Conservation (phyloP, 805 yeast species). For the Ogataea degrootiae region DNA sequence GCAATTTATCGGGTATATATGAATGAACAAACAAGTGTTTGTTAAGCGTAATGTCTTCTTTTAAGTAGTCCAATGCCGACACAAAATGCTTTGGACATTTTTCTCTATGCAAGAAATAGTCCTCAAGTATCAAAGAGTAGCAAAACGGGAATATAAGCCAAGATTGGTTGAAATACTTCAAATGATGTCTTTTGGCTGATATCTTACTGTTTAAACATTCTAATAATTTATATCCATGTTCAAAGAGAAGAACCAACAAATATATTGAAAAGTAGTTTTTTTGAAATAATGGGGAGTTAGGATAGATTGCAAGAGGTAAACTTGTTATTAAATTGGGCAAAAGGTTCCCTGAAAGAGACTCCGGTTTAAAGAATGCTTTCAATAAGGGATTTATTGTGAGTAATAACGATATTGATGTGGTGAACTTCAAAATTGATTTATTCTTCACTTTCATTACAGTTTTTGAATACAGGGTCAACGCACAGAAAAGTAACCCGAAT, state of each 20-base stretch:
- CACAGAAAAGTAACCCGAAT: background rate
- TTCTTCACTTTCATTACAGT: background rate
- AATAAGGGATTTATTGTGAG: constrained; percentile 13
- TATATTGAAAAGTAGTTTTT: constrained; percentile 17
- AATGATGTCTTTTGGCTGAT: constrained; percentile 3
- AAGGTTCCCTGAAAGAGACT: background rate
- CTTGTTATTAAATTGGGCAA: constrained; percentile 12
- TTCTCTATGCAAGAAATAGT: constrained; percentile 6
- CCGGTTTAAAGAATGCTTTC: background rate
- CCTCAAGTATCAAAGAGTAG: constrained; percentile 14
- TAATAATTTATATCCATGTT: constrained; percentile 16
- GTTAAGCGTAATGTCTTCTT: background rate
- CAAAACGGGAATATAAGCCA: constrained; percentile 20
- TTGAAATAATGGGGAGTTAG: constrained; percentile 9
- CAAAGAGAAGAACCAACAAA: constrained; percentile 9
- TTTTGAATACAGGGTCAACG: background rate
- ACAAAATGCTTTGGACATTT: constrained; percentile 16
- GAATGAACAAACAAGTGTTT: background rate
- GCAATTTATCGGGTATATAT: constrained; percentile 8
- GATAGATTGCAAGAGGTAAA: constrained; percentile 10
- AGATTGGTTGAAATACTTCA: constrained; percentile 9
- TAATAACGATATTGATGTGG: constrained; percentile 9
- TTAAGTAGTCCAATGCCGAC: constrained; percentile 6
- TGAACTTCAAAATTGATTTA: constrained; percentile 3
- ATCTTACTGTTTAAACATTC: constrained; percentile 9